Conservation (phyloP, 208 protist species). For the Crithidia sp. region DNA sequence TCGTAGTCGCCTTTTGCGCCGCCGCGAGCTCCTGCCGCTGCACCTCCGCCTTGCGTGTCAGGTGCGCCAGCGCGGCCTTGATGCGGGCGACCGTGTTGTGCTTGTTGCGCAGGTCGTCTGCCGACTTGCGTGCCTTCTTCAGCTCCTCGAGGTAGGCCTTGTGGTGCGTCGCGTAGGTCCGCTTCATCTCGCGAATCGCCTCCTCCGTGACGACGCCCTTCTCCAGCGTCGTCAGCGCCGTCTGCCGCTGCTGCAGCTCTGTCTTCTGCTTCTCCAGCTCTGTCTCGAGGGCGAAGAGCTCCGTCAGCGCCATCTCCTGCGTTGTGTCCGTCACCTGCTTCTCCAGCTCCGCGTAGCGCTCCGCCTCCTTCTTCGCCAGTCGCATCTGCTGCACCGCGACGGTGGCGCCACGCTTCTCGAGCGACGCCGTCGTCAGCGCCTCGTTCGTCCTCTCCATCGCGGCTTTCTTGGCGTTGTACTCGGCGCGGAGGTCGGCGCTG, state of each 20-base stretch:
- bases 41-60: slow-evolving; percentile 68
- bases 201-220: slow-evolving; percentile 72
- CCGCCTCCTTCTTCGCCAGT: slow-evolving; percentile 96
- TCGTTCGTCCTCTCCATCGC: slow-evolving; percentile 83
- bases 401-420: slow-evolving; percentile 88
- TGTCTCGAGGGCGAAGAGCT: slow-evolving; percentile 92
- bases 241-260: slow-evolving; percentile 58
- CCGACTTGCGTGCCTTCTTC: slow-evolving; percentile 60
- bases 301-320: slow-evolving; percentile 76
- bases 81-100: slow-evolving; percentile 73
- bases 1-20: slow-evolving; percentile 53
- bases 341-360: slow-evolving; percentile 81
- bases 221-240: slow-evolving; percentile 66
- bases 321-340: slow-evolving; percentile 56
- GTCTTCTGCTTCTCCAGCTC: slow-evolving; percentile 74
- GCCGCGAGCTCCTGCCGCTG: slow-evolving; percentile 57
- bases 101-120: slow-evolving; percentile 70
- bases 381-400: slow-evolving; percentile 95
- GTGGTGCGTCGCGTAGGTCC: slow-evolving; percentile 75
- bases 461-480: slow-evolving; percentile 92
- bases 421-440: slow-evolving; percentile 75
- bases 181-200: slow-evolving; percentile 80
- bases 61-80: slow-evolving; percentile 62
- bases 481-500: slow-evolving; percentile 87
- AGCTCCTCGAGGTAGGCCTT: slow-evolving; percentile 82